Evolutionary conservation across 345 rosid genomes (phyloP).

Genomic region (Litchi chinensis): DNA sequence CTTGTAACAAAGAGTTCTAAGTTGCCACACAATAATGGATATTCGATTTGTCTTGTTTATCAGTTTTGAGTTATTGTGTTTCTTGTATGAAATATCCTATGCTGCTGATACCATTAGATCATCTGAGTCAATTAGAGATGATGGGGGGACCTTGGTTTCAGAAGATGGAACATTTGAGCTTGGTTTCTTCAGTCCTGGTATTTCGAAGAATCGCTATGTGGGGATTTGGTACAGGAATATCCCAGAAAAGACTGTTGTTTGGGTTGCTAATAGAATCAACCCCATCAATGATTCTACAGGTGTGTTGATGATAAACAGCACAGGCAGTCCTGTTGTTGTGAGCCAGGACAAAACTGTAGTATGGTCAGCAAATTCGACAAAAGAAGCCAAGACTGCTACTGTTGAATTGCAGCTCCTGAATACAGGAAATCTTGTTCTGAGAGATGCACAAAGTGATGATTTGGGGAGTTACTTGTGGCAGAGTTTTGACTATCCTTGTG

Average conservation of each 20-base stretch:
- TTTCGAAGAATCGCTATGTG: slow-evolving; percentile 43
- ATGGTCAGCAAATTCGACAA: slow-evolving; percentile 13
- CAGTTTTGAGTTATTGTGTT: background rate
- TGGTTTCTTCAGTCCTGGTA: slow-evolving; percentile 1
- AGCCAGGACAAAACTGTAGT: slow-evolving; percentile 10
- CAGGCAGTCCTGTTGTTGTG: background rate
- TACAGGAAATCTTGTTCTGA: slow-evolving; percentile 16
- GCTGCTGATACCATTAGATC: slow-evolving; percentile 8
- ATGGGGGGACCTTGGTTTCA: too few species aligned
- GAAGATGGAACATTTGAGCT: too few species aligned
- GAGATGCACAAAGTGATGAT: slow-evolving; percentile 1
- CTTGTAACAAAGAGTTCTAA: background rate
- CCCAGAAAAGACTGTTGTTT: slow-evolving; percentile 25
- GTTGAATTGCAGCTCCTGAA: slow-evolving; percentile 20
- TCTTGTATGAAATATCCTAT: background rate
- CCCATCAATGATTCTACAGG: slow-evolving; percentile 16
- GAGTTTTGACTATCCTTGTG: slow-evolving; percentile 36
- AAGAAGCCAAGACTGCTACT: background rate
- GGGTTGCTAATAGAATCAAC: slow-evolving; percentile 56
- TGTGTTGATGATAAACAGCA: background rate
- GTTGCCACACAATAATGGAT: background rate
- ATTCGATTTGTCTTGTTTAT: background rate
- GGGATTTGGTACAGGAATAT: slow-evolving; percentile 65
- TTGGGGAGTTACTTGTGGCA: slow-evolving; percentile 30
- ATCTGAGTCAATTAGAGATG: background rate